Conservation (phyloP, 257 asterid species). For the Scutellaria baicalensis region DNA sequence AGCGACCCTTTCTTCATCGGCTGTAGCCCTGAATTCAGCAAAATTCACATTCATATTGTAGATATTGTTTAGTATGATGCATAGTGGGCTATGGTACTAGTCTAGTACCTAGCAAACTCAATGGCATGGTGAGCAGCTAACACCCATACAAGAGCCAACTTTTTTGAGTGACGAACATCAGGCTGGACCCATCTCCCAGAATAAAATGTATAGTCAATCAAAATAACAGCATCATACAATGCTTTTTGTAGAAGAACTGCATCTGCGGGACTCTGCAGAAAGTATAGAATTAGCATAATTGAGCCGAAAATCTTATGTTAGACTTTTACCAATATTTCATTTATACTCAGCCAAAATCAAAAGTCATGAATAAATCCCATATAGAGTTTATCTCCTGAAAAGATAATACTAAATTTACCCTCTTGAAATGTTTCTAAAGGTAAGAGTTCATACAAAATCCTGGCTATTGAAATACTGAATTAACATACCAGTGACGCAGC, state of each 20-base stretch:
- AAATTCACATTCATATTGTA: conserved; percentile 18
- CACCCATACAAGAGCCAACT: conserved; percentile 59
- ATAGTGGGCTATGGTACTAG: conserved; percentile 1
- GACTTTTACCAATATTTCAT: not conserved
- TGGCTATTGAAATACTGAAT: not conserved
- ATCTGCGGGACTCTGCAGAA: conserved; percentile 53
- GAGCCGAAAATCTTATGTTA: not conserved
- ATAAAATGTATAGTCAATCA: conserved; percentile 45
- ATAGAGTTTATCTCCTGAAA: not conserved
- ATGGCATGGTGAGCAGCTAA: conserved; percentile 57
- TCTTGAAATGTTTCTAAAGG: conserved; percentile 2
- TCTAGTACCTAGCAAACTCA: conserved; percentile 52
- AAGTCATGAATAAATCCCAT: not conserved
- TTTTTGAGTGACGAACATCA: conserved; percentile 29
- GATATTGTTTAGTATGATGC: conserved; percentile 3
- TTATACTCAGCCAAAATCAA: not conserved
- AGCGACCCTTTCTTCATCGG: conserved; percentile 40
- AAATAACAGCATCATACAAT: conserved; percentile 56
- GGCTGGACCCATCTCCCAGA: conserved; percentile 45
- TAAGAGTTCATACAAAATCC: conserved; percentile 7
- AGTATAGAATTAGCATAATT: conserved; percentile 10
- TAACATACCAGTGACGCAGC: conserved; percentile 52
- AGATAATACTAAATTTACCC: not conserved
- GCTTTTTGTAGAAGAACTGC: conserved; percentile 37
- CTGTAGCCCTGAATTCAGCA: conserved; percentile 40